phyloP scores from a whole-genome alignment of 2,329 filamentous ascomycete species.

The Teratosphaeria nubilosa region DNA sequence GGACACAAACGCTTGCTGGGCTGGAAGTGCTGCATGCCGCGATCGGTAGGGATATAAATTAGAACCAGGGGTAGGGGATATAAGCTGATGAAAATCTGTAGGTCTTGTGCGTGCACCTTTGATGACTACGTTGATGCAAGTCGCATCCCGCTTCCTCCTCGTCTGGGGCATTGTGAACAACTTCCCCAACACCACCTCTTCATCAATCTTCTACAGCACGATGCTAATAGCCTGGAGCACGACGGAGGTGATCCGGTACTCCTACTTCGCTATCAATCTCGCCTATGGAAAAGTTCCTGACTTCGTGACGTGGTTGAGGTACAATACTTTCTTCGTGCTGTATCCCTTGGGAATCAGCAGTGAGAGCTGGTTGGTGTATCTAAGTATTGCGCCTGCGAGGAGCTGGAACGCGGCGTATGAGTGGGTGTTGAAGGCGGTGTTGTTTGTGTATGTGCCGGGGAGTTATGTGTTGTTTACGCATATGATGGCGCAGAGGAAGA shows the following conservation, averaged over 20 bases:
- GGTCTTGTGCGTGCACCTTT: constrained; percentile 79
- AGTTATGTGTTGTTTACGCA: constrained; percentile 82
- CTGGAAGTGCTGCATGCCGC: constrained; percentile 78
- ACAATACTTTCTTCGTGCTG: constrained; percentile 86
- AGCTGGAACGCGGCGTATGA: constrained; percentile 43
- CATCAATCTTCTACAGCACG: constrained; percentile 54
- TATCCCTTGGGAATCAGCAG: constrained; percentile 87
- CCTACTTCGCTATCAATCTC: constrained; percentile 74
- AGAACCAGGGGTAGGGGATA: background rate
- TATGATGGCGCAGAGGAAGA: constrained; percentile 85
- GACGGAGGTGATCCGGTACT: constrained; percentile 89
- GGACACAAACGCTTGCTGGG: constrained; percentile 73
- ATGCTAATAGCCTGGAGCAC: constrained; percentile 83
- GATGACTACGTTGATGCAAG: constrained; percentile 80
- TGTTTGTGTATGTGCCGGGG: constrained; percentile 69
- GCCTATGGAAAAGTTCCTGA: constrained; percentile 46
- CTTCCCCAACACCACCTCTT: constrained; percentile 55
- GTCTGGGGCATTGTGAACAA: constrained; percentile 74
- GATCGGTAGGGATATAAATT: constrained; percentile 46
- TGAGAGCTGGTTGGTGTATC: constrained; percentile 73
- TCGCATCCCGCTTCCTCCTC: constrained; percentile 74
- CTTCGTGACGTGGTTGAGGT: constrained; percentile 66
- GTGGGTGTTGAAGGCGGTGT: constrained; percentile 52
- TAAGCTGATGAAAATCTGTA: constrained; percentile 25
- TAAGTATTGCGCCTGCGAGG: constrained; percentile 50